Evolutionary conservation across 2,329 filamentous ascomycete species (phyloP), one percentile per base, ranked within the genome.

Genomic region (Lachnellula hyalina): DNA sequence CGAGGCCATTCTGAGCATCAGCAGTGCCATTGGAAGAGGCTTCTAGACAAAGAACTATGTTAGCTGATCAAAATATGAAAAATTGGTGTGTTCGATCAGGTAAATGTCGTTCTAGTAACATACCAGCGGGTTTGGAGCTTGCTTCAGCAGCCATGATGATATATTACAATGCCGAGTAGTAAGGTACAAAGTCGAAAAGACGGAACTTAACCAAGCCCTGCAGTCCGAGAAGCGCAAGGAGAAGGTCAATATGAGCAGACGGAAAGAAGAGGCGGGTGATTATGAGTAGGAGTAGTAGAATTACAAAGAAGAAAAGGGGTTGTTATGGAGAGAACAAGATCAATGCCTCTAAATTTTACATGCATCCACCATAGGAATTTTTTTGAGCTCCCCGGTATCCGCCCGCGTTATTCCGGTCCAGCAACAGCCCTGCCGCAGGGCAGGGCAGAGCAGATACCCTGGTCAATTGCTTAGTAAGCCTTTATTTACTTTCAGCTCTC

Each of bases 141-240:
- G 59, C 62, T 61, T 65, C 61, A 57, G 64, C 61, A 57, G 64
- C 61, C 67, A 68, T 69, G 47, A 53, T 64, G 56, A 49, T 47
- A 49, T 47, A 25, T 17, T 17, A 41, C 40, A 51, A 48, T 19
- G 21, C 21, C 19, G 46, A 57, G 19, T 23, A 47, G 23, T 38
- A 44, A n/a, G 35, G 28, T 36, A 51, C 40, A 51, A 36, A 50
- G 38, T 28, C 46, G 51, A 54, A 51, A 55, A 48, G 50, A 36
- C 42, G 45, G 50, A 53, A 49, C 19, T 48, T 51, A 46, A 47
- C 38, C 40, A 60, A 9, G 28, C 8, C 47, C 52, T 40, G 28
- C 40, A 49, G 55, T 49, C 44, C 53, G 49, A 57, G 51, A 47
- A 57, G 56, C 35, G 47, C 51, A 53, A 49, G 55, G 35, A 53